Evolutionary conservation across 177 flowering plant genomes (phyloP).

Genomic region (Vitis hybrid): DNA sequence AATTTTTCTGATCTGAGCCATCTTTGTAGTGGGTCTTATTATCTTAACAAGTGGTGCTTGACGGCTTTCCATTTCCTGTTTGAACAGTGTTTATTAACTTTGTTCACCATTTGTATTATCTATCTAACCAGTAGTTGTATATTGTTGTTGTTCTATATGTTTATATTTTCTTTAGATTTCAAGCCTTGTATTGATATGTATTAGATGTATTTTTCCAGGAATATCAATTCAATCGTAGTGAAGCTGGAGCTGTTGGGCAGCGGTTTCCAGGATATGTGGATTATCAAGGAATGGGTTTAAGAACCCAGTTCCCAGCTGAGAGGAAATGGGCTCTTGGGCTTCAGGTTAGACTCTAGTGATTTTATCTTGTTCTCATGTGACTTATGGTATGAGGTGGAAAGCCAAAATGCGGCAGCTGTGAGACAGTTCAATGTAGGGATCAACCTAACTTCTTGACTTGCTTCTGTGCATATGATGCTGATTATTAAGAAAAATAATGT

Average conservation of each 20-base stretch:
- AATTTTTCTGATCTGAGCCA: neutral
- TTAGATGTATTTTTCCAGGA: constrained; percentile 42
- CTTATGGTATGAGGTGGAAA: neutral
- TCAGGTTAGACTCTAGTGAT: constrained; percentile 48
- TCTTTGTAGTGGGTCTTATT: neutral
- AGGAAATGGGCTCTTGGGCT: constrained; percentile 90
- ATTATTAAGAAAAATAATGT: too few relatives aligned
- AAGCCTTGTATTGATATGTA: constrained; percentile 1
- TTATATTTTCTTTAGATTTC: constrained; percentile 4
- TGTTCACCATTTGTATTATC: neutral
- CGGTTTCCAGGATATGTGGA: constrained; percentile 56
- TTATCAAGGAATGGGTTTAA: constrained; percentile 45
- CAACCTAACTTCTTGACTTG: neutral
- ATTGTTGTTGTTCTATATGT: neutral
- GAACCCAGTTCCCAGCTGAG: constrained; percentile 47
- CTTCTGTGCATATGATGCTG: neutral
- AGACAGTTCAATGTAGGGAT: neutral
- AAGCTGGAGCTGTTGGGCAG: constrained; percentile 30
- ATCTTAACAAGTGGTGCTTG: neutral
- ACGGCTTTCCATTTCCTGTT: neutral
- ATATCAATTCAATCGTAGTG: constrained; percentile 33
- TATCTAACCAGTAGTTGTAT: neutral
- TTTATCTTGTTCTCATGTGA: neutral
- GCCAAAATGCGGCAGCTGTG: neutral
- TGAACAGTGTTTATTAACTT: neutral